Conservation (phyloP, 2,329 filamentous ascomycete species). For the Setomelanomma holmii region DNA sequence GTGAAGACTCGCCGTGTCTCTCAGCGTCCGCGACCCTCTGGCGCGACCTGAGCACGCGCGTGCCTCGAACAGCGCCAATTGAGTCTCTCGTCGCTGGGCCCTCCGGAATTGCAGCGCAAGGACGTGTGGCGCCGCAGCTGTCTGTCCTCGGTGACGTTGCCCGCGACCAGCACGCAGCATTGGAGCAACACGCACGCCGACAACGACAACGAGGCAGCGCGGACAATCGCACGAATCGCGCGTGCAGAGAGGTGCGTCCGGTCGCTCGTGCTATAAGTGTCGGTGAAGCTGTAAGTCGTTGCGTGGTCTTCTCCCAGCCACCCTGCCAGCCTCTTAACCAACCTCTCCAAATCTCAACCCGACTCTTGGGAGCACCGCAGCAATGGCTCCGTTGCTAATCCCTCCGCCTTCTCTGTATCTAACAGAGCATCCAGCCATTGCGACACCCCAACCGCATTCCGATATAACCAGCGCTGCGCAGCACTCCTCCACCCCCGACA, state of each 20-base stretch:
- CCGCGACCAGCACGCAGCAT: conserved; percentile 17
- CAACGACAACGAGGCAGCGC: conserved; percentile 18
- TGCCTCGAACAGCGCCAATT: conserved; percentile 5
- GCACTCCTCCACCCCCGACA: conserved; percentile 9
- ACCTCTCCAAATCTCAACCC: conserved; percentile 19
- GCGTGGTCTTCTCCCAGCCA: conserved; percentile 20
- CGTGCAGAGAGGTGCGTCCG: conserved; percentile 11
- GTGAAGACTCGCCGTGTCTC: neutral
- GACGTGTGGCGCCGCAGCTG: conserved; percentile 19
- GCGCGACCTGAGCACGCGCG: conserved; percentile 10
- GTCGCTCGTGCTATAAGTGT: conserved; percentile 14
- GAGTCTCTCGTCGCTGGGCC: conserved; percentile 9
- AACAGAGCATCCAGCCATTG: conserved; percentile 31
- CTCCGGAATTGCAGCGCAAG: conserved; percentile 12
- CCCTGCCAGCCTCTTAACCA: conserved; percentile 27
- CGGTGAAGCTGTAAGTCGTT: conserved; percentile 20
- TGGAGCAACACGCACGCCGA: conserved; percentile 15
- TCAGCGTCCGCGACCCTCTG: neutral
- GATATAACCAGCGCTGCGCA: conserved; percentile 28
- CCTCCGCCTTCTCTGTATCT: conserved; percentile 30
- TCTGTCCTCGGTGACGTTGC: conserved; percentile 23
- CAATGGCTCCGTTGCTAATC: conserved; percentile 32
- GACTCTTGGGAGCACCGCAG: conserved; percentile 19
- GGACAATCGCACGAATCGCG: conserved; percentile 18
- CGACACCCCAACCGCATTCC: conserved; percentile 16